Evolutionary conservation across 2,329 filamentous ascomycete genomes (phyloP).

Genomic region (Cadophora sp.): DNA sequence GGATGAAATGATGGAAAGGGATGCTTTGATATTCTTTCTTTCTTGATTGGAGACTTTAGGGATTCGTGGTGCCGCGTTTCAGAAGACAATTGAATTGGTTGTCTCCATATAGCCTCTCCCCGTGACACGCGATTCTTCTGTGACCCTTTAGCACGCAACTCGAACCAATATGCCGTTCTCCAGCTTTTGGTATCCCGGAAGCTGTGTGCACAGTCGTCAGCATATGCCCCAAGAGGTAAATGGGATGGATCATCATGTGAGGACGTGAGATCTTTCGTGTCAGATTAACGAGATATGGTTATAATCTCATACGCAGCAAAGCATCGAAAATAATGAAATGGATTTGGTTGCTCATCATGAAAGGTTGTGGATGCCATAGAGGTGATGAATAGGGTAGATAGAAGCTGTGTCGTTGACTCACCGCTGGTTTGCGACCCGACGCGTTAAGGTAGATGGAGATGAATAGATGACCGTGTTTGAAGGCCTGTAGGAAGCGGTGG

Average conservation of each 20-base stretch:
- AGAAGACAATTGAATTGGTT: no score
- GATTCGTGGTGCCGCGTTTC: no score
- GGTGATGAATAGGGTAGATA: neutral
- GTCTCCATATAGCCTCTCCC: no score
- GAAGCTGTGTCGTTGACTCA: neutral
- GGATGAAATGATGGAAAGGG: no score
- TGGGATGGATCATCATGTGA: no score
- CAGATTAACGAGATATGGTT: conserved; percentile 15
- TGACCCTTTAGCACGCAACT: no score
- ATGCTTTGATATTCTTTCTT: no score
- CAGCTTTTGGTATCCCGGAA: neutral
- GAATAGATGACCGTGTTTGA: no score
- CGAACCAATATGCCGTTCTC: no score
- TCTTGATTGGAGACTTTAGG: no score
- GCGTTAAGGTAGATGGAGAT: neutral
- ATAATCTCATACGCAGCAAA: conserved; percentile 4
- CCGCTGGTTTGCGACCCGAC: neutral
- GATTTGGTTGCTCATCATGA: conserved; percentile 15
- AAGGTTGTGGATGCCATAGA: neutral
- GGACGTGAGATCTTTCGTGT: neutral
- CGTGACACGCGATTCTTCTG: no score
- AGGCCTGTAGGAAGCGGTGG: no score
- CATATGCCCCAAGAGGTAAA: neutral
- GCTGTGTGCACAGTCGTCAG: neutral
- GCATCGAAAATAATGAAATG: conserved; percentile 11